Percentiles rank a stretch among this genome's conserved stretches.
Evolutionary conservation across 331 rosid genomes (phyloP).

Genomic region (Quercus lobata): DNA sequence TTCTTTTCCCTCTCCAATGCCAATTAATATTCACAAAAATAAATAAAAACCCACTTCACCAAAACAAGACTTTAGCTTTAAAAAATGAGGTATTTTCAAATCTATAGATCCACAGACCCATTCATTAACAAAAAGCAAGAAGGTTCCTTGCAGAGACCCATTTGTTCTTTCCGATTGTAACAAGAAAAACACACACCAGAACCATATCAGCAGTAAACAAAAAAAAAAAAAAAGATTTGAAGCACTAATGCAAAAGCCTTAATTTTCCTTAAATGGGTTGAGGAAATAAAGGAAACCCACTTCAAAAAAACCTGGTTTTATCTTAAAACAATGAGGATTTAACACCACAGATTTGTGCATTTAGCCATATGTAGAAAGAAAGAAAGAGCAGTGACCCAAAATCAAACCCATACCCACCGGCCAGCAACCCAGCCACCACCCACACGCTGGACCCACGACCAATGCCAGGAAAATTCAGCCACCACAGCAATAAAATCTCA

Average conservation of each 20-base stretch:
- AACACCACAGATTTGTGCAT: slow-evolving; percentile 8
- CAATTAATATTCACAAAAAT: background rate
- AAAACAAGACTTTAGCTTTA: slow-evolving; percentile 4
- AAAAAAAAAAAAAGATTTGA: too few species aligned
- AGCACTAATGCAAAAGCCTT: slow-evolving; percentile 5
- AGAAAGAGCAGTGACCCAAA: slow-evolving; percentile 8
- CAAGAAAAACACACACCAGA: slow-evolving; percentile 2
- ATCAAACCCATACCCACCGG: background rate
- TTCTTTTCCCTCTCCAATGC: slow-evolving; percentile 2
- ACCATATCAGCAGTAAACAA: slow-evolving; percentile 7
- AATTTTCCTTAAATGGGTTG: slow-evolving; percentile 15
- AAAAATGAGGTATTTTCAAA: background rate
- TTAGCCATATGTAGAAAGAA: slow-evolving; percentile 9
- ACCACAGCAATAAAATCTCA: too few species aligned
- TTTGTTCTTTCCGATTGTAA: slow-evolving; percentile 7
- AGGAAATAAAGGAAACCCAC: background rate
- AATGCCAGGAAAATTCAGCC: too few species aligned
- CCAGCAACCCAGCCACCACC: too few species aligned
- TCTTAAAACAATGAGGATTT: slow-evolving; percentile 7
- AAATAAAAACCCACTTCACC: background rate
- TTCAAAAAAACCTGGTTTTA: slow-evolving; percentile 13
- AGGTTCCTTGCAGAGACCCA: slow-evolving; percentile 17
- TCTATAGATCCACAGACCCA: background rate
- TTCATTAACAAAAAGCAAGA: background rate
- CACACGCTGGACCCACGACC: too few species aligned